Conservation (phyloP, 495 filamentous ascomycete species). For the Penicillium simplicissimum region DNA sequence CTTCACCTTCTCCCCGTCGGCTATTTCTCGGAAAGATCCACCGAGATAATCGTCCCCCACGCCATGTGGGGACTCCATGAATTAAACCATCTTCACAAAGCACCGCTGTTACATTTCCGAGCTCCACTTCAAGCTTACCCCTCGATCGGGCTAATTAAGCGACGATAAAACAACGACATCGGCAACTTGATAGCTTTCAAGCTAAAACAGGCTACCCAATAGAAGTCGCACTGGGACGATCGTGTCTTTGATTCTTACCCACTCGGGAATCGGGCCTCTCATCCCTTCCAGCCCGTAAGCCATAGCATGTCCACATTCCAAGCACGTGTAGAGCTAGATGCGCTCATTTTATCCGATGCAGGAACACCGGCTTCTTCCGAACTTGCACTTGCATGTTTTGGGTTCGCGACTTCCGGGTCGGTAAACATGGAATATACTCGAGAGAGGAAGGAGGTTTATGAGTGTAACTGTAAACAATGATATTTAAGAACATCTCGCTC, state of each 20-base stretch:
- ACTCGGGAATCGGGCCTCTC: background rate
- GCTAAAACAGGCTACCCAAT: background rate
- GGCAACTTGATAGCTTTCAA: background rate
- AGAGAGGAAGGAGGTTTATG: background rate
- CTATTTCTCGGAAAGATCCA: background rate
- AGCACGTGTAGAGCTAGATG: constrained; percentile 1
- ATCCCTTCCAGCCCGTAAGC: background rate
- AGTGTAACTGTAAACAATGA: constrained; percentile 5
- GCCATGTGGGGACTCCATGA: background rate
- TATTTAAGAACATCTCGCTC: background rate
- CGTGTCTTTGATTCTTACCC: constrained; percentile 6
- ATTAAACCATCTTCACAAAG: background rate
- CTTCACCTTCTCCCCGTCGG: background rate
- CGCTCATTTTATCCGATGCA: background rate
- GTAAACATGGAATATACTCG: constrained; percentile 1
- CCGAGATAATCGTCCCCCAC: background rate
- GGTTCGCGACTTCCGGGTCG: background rate
- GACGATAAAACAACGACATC: background rate
- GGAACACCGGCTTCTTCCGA: background rate
- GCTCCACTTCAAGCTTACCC: background rate
- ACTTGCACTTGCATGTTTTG: background rate
- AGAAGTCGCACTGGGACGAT: background rate
- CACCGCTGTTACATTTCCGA: background rate
- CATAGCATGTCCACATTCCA: background rate
- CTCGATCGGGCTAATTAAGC: background rate